Percentiles rank a stretch among this genome's conserved stretches.
phyloP scores from a whole-genome alignment of 306 rosid genomes.

The Gastrolobium villosum region DNA sequence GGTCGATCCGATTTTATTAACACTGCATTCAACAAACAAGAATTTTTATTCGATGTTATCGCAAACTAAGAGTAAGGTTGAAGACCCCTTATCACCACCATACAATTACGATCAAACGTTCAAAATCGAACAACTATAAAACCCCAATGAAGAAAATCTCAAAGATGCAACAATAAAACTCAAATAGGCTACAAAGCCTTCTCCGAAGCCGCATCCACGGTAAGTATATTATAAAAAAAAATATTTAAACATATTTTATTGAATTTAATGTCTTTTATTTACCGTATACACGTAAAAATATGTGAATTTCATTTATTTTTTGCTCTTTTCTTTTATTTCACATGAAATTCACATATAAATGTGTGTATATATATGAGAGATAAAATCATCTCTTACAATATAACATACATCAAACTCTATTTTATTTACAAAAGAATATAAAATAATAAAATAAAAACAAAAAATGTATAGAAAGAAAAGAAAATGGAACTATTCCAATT shows the following conservation, averaged over 20 bases:
- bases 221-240: background rate
- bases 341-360: too few relatives aligned
- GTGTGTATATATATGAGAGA: too few relatives aligned
- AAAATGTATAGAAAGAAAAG: background rate
- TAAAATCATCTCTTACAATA: too few relatives aligned
- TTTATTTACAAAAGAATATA: background rate
- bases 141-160: background rate
- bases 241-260: background rate
- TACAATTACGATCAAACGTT: background rate
- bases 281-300: too few relatives aligned
- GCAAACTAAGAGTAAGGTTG: background rate
- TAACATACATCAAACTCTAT: too few relatives aligned
- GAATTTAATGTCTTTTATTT: too few relatives aligned
- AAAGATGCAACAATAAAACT: slow-evolving; percentile 5
- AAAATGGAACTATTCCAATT: background rate
- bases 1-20: too few relatives aligned
- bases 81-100: background rate
- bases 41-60: background rate
- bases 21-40: background rate
- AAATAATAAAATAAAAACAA: background rate
- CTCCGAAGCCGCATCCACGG: background rate
- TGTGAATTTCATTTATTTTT: too few relatives aligned
- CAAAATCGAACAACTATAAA: background rate
- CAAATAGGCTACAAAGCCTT: background rate
- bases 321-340: too few relatives aligned